Percentiles rank a stretch among this genome's conserved stretches.
Evolutionary conservation across 805 yeast species (phyloP).

Genomic region (Tetrapisispora nanseiensis): DNA sequence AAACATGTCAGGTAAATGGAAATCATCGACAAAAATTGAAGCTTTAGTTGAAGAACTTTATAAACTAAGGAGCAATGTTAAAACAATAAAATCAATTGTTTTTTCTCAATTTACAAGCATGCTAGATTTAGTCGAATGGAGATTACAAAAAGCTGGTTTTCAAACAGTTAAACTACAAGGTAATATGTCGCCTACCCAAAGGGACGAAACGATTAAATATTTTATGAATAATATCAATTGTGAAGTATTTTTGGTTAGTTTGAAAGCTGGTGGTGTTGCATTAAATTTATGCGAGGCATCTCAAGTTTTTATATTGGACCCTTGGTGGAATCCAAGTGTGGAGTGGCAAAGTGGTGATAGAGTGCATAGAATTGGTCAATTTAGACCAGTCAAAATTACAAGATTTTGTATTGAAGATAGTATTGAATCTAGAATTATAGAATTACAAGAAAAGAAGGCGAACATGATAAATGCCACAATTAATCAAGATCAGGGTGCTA

Average conservation of each 20-base stretch:
- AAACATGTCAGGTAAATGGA: conserved; percentile 81
- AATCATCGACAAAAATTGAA: conserved; percentile 91
- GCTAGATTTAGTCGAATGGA: conserved; percentile 94
- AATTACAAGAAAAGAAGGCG: conserved; percentile 93
- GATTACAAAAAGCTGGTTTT: conserved; percentile 89
- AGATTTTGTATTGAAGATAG: conserved; percentile 93
- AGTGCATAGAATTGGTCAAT: conserved; percentile 95
- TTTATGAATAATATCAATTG: conserved; percentile 89
- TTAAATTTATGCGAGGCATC: conserved; percentile 93
- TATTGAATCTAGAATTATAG: conserved; percentile 91
- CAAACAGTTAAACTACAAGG: conserved; percentile 92
- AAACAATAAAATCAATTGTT: conserved; percentile 90
- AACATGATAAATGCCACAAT: conserved; percentile 97
- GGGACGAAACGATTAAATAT: conserved; percentile 82
- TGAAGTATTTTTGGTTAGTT: conserved; percentile 86
- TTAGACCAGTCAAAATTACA: conserved; percentile 85
- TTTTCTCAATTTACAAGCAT: conserved; percentile 95
- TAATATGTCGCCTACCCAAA: conserved; percentile 90
- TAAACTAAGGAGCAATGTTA: conserved; percentile 71
- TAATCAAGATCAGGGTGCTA: conserved; percentile 85
- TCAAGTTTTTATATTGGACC: conserved; percentile 90
- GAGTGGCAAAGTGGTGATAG: conserved; percentile 99
- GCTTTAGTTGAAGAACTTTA: conserved; percentile 91
- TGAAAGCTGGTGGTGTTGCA: conserved; percentile 99
- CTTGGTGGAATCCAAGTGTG: conserved; percentile 99